phyloP scores from a whole-genome alignment of 2,329 filamentous ascomycete genomes.

The Cercospora beticola region DNA sequence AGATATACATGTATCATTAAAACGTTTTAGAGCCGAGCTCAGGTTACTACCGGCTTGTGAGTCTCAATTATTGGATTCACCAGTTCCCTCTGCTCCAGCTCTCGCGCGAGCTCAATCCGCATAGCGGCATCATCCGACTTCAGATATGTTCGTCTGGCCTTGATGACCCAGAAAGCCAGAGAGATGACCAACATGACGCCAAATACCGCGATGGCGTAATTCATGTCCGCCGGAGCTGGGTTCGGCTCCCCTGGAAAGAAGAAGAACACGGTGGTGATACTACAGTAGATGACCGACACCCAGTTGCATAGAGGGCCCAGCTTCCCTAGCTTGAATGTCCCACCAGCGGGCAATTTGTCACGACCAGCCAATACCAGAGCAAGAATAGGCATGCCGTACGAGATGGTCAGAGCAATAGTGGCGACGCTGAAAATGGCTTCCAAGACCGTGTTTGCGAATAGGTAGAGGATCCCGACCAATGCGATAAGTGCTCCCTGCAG shows the following conservation, averaged over 20 bases:
- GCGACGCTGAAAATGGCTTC: constrained; percentile 46
- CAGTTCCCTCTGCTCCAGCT: constrained; percentile 12
- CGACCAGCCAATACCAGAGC: constrained; percentile 49
- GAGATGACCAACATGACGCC: constrained; percentile 56
- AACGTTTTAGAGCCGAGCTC: background rate
- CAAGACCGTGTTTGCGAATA: constrained; percentile 44
- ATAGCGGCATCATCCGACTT: constrained; percentile 26
- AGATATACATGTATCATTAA: background rate
- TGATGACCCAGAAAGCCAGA: constrained; percentile 52
- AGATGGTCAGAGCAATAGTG: constrained; percentile 45
- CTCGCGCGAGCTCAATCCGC: constrained; percentile 25
- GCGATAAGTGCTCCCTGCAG: constrained; percentile 50
- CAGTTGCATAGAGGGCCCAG: constrained; percentile 36
- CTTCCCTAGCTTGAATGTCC: constrained; percentile 47
- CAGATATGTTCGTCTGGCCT: constrained; percentile 45
- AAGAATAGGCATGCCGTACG: constrained; percentile 43
- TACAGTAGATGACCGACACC: constrained; percentile 54
- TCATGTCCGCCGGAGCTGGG: constrained; percentile 54
- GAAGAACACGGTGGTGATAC: constrained; percentile 56
- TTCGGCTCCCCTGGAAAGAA: constrained; percentile 53
- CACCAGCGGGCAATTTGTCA: constrained; percentile 50
- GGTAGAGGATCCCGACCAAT: constrained; percentile 52
- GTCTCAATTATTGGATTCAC: background rate
- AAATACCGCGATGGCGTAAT: constrained; percentile 59
- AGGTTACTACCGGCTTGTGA: background rate